Evolutionary conservation across 352 stramenopile genomes (phyloP).

Genomic region (Phytophthora ohioensis): DNA sequence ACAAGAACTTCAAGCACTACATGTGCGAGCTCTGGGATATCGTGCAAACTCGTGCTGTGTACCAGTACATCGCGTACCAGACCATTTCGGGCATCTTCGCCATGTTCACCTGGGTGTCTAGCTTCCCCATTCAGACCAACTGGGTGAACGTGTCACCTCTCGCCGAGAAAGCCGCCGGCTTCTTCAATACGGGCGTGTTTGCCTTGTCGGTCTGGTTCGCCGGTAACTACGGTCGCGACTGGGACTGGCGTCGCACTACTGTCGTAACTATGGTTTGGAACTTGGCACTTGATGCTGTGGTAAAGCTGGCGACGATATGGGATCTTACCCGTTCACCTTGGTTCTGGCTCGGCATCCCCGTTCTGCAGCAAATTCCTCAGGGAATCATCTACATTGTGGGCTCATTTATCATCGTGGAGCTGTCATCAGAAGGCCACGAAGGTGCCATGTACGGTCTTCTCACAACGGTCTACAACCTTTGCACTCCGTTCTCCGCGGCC

Average conservation of each 20-base stretch:
- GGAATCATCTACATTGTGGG: conserved; percentile 66
- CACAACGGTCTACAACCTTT: conserved; percentile 69
- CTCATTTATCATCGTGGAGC: conserved; percentile 69
- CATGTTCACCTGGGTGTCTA: conserved; percentile 48
- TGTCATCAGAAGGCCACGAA: conserved; percentile 65
- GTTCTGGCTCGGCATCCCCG: conserved; percentile 60
- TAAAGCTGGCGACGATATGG: conserved; percentile 60
- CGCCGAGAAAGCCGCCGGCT: conserved; percentile 45
- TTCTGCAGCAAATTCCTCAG: conserved; percentile 56
- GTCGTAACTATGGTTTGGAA: conserved; percentile 43
- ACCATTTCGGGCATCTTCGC: conserved; percentile 54
- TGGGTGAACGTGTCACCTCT: conserved; percentile 58
- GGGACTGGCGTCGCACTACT: conserved; percentile 59
- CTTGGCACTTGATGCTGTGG: conserved; percentile 48
- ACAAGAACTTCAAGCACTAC: conserved; percentile 53
- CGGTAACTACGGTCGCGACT: conserved; percentile 64
- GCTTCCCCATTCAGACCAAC: conserved; percentile 49
- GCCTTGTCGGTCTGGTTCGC: conserved; percentile 51
- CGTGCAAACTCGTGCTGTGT: conserved; percentile 56
- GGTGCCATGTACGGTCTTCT: conserved; percentile 71
- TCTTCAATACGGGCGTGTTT: conserved; percentile 47
- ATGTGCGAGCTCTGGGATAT: conserved; percentile 60
- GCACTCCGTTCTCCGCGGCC: conserved; percentile 49
- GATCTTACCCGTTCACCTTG: conserved; percentile 57
- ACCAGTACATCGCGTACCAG: conserved; percentile 57